These are phyloP conservation scores for Atalantia buxifolia DNA, from an alignment of 345 rosid genomes.

Conservation along the genomic window DNA sequence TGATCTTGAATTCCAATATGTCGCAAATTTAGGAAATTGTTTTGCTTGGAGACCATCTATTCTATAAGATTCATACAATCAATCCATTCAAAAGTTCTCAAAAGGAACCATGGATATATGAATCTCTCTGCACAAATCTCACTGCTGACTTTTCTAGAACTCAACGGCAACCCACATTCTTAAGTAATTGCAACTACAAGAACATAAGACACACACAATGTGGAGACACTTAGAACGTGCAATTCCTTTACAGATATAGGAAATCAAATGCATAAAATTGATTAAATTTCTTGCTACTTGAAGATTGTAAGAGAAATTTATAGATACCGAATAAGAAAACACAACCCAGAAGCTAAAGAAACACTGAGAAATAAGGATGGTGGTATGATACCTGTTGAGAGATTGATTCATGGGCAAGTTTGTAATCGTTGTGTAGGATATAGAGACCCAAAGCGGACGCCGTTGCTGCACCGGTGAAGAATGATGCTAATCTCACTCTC, in stretches of 20 bases:
- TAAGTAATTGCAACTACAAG: neutral
- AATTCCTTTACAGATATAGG: neutral
- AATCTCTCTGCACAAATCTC: neutral
- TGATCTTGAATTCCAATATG: neutral
- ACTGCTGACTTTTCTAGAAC: neutral
- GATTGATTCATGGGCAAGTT: constrained; percentile 72
- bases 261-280: neutral
- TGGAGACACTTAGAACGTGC: neutral
- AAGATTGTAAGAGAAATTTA: neutral
- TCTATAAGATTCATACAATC: neutral
- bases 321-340: neutral
- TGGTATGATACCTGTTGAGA: constrained; percentile 60
- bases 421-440: constrained; percentile 81
- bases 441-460: constrained; percentile 74
- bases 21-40: neutral
- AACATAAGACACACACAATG: neutral
- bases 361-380: constrained; percentile 1
- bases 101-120: neutral
- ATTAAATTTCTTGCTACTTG: neutral
- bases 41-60: neutral
- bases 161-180: neutral
- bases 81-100: too few species aligned
- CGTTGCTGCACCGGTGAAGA: constrained; percentile 86
- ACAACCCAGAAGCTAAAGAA: neutral
- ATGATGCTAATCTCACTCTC: constrained; percentile 90